phyloP scores from a whole-genome alignment of 495 filamentous ascomycete species.

The Friedmanniomyces simplex region DNA sequence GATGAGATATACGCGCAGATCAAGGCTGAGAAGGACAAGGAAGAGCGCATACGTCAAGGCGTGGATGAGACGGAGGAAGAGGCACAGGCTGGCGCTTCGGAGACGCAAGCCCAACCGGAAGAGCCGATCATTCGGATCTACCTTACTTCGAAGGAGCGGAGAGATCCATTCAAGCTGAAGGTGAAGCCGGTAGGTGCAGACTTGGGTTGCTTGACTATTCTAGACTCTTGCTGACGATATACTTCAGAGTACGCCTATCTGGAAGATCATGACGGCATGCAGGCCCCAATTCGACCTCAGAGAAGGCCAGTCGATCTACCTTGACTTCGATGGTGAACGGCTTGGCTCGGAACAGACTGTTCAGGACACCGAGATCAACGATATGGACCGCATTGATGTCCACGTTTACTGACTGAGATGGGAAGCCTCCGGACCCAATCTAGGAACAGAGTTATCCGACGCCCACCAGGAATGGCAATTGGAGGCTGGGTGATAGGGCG shows the following conservation, averaged over 20 bases:
- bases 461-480: no score
- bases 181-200: constrained; percentile 40
- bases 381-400: constrained; percentile 72
- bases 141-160: constrained; percentile 44
- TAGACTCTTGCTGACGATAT: background rate
- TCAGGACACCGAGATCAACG: constrained; percentile 60
- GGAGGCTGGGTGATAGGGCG: no score
- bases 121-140: constrained; percentile 41
- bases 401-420: constrained; percentile 42
- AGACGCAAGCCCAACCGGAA: constrained; percentile 18
- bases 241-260: constrained; percentile 42
- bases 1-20: constrained; percentile 35
- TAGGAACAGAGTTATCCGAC: no score
- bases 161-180: constrained; percentile 46
- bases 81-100: constrained; percentile 24
- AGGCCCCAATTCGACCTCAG: constrained; percentile 36
- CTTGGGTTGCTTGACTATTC: no score
- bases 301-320: constrained; percentile 42
- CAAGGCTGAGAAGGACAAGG: constrained; percentile 32
- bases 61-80: constrained; percentile 25
- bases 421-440: background rate
- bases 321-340: constrained; percentile 73
- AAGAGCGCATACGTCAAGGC: constrained; percentile 20
- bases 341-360: constrained; percentile 53
- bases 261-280: constrained; percentile 45